Percentiles rank a stretch among this genome's conserved stretches.
Conservation (phyloP, 2,329 filamentous ascomycete genomes). For the Thelonectria discophora region DNA sequence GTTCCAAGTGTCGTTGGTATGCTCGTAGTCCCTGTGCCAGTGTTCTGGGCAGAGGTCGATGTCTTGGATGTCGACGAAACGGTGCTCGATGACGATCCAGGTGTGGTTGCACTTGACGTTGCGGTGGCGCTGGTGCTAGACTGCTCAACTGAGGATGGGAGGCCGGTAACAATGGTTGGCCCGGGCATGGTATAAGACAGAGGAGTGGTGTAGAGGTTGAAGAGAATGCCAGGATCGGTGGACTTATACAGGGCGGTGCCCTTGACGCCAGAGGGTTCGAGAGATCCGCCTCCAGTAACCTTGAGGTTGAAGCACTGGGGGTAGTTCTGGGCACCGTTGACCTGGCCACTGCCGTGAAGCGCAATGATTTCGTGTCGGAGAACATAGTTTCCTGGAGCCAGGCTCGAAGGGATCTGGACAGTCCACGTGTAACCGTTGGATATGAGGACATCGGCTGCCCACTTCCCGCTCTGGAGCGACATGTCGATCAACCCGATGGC, state of each 20-base stretch:
- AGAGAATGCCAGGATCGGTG: constrained; percentile 45
- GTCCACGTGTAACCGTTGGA: constrained; percentile 47
- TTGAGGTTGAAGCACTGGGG: constrained; percentile 61
- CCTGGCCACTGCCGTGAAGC: constrained; percentile 53
- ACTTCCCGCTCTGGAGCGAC: constrained; percentile 50
- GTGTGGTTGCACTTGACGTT: constrained; percentile 35
- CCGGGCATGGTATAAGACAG: constrained; percentile 42
- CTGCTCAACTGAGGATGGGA: constrained; percentile 32
- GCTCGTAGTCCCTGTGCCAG: neutral
- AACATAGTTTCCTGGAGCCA: constrained; percentile 55
- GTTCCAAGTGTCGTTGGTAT: constrained; percentile 28
- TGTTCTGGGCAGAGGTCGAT: too few relatives aligned
- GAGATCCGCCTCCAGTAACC: constrained; percentile 52
- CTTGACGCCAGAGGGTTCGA: constrained; percentile 45
- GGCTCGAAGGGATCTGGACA: constrained; percentile 44
- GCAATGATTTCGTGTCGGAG: constrained; percentile 63
- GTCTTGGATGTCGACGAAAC: neutral
- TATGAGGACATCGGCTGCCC: constrained; percentile 54
- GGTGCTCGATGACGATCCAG: constrained; percentile 12
- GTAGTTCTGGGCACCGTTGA: constrained; percentile 61
- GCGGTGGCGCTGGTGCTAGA: constrained; percentile 13
- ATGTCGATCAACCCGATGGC: constrained; percentile 61
- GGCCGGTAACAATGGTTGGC: constrained; percentile 35
- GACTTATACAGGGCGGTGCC: constrained; percentile 43
- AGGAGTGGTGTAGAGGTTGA: constrained; percentile 45